A percentile compares a stretch with the other conserved stretches of the same genome.
Evolutionary conservation across 176 grass and related monocot species (phyloP).

Genomic region (Oropetium thomaeum): DNA sequence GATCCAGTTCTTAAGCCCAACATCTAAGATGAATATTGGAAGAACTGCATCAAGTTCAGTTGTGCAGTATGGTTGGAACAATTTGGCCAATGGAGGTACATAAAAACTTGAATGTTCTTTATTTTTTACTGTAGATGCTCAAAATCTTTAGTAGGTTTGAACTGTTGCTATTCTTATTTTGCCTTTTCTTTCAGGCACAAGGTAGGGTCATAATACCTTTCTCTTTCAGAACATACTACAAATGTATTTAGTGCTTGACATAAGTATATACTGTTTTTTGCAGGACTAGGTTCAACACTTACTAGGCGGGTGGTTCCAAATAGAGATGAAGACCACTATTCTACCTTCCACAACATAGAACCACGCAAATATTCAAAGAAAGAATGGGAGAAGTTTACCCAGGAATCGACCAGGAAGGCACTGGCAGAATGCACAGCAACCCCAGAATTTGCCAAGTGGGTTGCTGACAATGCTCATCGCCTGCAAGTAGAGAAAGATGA

Average conservation of each 20-base stretch:
- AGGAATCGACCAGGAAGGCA: slow-evolving; percentile 57
- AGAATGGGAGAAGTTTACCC: slow-evolving; percentile 84
- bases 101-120: neutral
- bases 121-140: neutral
- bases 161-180: neutral
- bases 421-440: slow-evolving; percentile 56
- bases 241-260: neutral
- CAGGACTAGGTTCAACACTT: slow-evolving; percentile 42
- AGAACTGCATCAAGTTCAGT: slow-evolving; percentile 42
- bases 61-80: slow-evolving; percentile 49
- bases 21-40: slow-evolving; percentile 37
- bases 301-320: slow-evolving; percentile 20
- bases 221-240: neutral
- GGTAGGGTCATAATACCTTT: neutral
- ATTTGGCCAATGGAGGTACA: slow-evolving; percentile 52
- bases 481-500: slow-evolving; percentile 54
- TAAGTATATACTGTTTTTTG: slow-evolving; percentile 1
- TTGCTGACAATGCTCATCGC: slow-evolving; percentile 69
- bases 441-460: slow-evolving; percentile 72
- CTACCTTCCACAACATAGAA: slow-evolving; percentile 70
- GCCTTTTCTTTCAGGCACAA: neutral
- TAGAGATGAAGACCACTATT: slow-evolving; percentile 65
- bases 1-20: slow-evolving; percentile 68
- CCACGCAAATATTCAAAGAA: slow-evolving; percentile 60
- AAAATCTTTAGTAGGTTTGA: neutral